Conservation (phyloP, 1,139 yeast genomes). For the Taphrina wiesneri region DNA sequence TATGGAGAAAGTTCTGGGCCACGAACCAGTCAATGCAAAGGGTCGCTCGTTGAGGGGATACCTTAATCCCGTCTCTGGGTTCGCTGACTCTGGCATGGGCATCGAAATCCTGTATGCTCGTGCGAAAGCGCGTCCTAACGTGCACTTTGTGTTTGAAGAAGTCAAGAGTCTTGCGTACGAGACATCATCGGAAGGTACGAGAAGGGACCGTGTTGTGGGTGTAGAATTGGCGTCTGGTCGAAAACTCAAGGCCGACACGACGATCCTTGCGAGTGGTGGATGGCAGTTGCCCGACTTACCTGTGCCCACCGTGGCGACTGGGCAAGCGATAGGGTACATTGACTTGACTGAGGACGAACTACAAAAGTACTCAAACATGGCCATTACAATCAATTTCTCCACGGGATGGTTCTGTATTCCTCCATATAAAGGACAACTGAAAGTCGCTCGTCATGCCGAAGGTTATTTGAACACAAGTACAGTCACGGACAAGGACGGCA, state of each 20-base stretch:
- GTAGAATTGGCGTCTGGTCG: constrained; percentile 46
- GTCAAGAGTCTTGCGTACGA: constrained; percentile 42
- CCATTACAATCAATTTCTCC: constrained; percentile 52
- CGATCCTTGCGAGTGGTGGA: constrained; percentile 50
- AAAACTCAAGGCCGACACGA: constrained; percentile 45
- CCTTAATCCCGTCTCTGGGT: constrained; percentile 49
- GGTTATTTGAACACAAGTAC: constrained; percentile 38
- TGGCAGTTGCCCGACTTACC: constrained; percentile 43
- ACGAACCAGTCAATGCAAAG: neutral
- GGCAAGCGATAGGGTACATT: constrained; percentile 40
- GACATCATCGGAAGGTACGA: constrained; percentile 30
- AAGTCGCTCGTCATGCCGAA: constrained; percentile 45
- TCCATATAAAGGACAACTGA: constrained; percentile 49
- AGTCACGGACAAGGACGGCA: neutral
- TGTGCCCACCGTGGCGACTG: constrained; percentile 37
- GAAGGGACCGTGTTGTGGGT: constrained; percentile 42
- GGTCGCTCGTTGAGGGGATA: constrained; percentile 35
- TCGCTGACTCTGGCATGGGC: constrained; percentile 49
- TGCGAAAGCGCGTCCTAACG: neutral
- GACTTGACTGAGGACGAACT: constrained; percentile 39
- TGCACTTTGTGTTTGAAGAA: constrained; percentile 44
- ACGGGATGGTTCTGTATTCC: constrained; percentile 54
- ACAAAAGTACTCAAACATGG: constrained; percentile 45
- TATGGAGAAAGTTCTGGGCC: neutral
- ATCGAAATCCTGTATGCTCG: constrained; percentile 45